Evolutionary conservation across 768 basidiomycete species (phyloP).

Genomic region (Auricularia sp.): DNA sequence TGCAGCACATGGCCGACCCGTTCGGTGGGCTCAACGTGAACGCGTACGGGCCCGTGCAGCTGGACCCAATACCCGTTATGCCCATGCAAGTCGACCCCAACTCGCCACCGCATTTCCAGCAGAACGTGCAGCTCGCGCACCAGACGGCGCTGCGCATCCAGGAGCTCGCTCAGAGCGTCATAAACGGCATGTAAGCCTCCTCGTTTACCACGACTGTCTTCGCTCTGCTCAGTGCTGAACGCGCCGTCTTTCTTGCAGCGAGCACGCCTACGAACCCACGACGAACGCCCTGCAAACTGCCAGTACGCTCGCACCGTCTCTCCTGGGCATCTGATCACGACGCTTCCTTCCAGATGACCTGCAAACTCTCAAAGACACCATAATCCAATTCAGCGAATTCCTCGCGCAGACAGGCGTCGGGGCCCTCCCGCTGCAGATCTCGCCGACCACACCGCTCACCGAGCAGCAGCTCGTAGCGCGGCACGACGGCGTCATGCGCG

Average conservation of each 20-base stretch:
- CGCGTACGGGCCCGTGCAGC: not conserved
- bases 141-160: not conserved
- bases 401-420: constrained; percentile 1
- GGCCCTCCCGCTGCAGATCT: not conserved
- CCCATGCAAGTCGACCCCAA: not conserved
- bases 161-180: not conserved
- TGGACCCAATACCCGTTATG: not conserved
- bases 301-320: not conserved
- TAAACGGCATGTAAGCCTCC: not conserved
- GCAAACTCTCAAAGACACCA: not conserved
- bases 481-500: not conserved
- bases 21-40: not conserved
- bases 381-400: not conserved
- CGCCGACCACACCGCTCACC: not conserved
- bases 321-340: not conserved
- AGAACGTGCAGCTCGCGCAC: not conserved
- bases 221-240: not conserved
- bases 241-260: not conserved
- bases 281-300: not conserved
- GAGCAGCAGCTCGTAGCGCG: not conserved
- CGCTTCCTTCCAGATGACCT: not conserved
- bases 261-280: not conserved
- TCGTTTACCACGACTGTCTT: not conserved
- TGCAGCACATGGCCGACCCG: not conserved
- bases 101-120: not conserved